Evolutionary conservation across 208 protist species (phyloP).

Genomic region (Trypanosoma theileri): DNA sequence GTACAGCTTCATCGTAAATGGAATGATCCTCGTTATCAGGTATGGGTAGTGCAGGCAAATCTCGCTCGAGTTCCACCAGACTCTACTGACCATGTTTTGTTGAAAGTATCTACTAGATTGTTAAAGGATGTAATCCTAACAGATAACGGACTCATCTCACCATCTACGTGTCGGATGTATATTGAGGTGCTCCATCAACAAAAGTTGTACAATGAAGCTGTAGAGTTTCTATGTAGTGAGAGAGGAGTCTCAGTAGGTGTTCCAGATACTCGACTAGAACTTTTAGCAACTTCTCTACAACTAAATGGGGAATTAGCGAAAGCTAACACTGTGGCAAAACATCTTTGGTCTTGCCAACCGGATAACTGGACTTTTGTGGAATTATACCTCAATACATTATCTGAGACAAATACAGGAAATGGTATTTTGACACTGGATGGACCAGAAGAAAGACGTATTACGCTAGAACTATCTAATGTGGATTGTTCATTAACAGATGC

Average conservation of each 20-base stretch:
- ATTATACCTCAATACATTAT: slow-evolving; percentile 64
- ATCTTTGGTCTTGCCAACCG: slow-evolving; percentile 54
- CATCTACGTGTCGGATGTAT: slow-evolving; percentile 72
- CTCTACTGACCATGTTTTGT: slow-evolving; percentile 60
- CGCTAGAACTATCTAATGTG: slow-evolving; percentile 34
- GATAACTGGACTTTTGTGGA: slow-evolving; percentile 83
- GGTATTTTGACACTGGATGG: slow-evolving; percentile 34
- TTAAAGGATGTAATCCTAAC: slow-evolving; percentile 61
- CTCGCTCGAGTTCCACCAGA: slow-evolving; percentile 73
- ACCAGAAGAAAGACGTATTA: slow-evolving; percentile 35
- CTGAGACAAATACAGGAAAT: slow-evolving; percentile 3
- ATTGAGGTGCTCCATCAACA: slow-evolving; percentile 81
- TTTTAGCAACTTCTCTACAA: slow-evolving; percentile 45
- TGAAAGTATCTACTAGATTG: slow-evolving; percentile 73
- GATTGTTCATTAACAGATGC: slow-evolving; percentile 52
- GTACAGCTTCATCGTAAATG: slow-evolving; percentile 63
- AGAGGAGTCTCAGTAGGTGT: slow-evolving; percentile 64
- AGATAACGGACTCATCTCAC: slow-evolving; percentile 53
- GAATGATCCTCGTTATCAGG: slow-evolving; percentile 66
- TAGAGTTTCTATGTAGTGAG: slow-evolving; percentile 61
- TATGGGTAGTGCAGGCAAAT: slow-evolving; percentile 83
- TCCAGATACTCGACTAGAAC: slow-evolving; percentile 74
- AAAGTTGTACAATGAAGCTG: slow-evolving; percentile 47
- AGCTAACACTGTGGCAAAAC: slow-evolving; percentile 60
- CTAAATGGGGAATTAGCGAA: slow-evolving; percentile 37